Percentiles rank a stretch among this genome's conserved stretches.
Conservation (phyloP, 768 basidiomycete species). For the Psilocybe tampanensis region DNA sequence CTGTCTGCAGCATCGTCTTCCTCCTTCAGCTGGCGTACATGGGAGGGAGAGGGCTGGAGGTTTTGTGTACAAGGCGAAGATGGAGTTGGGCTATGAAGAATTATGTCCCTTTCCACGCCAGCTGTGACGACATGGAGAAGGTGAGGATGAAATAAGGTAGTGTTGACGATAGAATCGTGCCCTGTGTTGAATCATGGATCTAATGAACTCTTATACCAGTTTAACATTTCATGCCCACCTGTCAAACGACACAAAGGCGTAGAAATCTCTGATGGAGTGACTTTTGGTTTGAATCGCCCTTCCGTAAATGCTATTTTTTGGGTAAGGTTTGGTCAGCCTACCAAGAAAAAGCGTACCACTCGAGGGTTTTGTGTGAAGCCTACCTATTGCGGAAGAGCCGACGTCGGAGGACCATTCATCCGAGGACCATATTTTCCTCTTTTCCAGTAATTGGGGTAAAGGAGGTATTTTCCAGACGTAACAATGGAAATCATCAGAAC, state of each 20-base stretch:
- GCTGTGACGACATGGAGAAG: slow-evolving; percentile 67
- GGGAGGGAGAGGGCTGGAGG: slow-evolving; percentile 46
- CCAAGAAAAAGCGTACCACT: neutral
- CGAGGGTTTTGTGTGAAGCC: neutral
- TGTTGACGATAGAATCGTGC: slow-evolving; percentile 80
- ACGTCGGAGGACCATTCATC: slow-evolving; percentile 47
- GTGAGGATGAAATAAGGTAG: slow-evolving; percentile 70
- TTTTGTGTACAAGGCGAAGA: slow-evolving; percentile 52
- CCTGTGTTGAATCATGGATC: slow-evolving; percentile 36
- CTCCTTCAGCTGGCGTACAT: slow-evolving; percentile 48
- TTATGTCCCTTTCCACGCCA: slow-evolving; percentile 72
- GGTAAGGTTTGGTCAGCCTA: neutral
- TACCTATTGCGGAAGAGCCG: slow-evolving; percentile 40
- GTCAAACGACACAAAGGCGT: slow-evolving; percentile 62
- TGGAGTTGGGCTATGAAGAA: slow-evolving; percentile 68
- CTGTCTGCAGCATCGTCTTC: slow-evolving; percentile 34
- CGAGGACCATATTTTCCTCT: slow-evolving; percentile 46
- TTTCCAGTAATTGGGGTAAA: slow-evolving; percentile 40
- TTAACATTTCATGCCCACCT: slow-evolving; percentile 37
- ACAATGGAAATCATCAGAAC: slow-evolving; percentile 81
- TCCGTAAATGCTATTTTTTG: slow-evolving; percentile 30
- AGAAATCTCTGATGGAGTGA: slow-evolving; percentile 62
- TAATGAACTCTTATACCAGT: too few species aligned
- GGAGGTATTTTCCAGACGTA: slow-evolving; percentile 81
- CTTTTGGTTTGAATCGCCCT: slow-evolving; percentile 39